Evolutionary conservation across 345 rosid genomes (phyloP).

Genomic region (Gossypium anomalum): DNA sequence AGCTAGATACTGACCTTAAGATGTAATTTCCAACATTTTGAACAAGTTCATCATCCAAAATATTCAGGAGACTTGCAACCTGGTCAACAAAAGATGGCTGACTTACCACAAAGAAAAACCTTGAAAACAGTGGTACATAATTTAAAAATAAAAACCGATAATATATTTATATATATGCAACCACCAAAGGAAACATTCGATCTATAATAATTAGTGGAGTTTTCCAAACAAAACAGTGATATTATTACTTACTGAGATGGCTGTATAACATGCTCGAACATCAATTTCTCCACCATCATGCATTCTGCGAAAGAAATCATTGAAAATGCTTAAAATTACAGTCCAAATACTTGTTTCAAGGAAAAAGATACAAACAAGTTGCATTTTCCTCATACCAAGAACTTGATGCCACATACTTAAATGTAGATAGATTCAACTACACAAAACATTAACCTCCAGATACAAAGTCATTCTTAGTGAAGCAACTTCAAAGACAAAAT

Average conservation of each 20-base stretch:
- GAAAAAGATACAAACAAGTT: background rate
- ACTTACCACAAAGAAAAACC: background rate
- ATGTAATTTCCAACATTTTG: constrained; percentile 77
- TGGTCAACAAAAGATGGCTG: constrained; percentile 22
- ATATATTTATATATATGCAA: background rate
- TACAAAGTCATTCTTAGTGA: background rate
- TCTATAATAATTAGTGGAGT: background rate
- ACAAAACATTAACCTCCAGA: background rate
- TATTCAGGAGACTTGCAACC: constrained; percentile 85
- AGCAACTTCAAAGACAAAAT: constrained; percentile 9
- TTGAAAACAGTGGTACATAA: background rate
- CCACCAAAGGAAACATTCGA: background rate
- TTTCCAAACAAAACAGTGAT: background rate
- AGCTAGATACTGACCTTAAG: constrained; percentile 51
- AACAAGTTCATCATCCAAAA: constrained; percentile 73
- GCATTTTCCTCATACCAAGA: background rate
- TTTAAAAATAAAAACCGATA: background rate
- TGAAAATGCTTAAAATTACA: background rate
- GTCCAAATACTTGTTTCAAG: background rate
- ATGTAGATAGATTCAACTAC: background rate
- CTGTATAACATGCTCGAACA: constrained; percentile 93
- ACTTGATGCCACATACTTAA: background rate
- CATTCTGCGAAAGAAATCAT: constrained; percentile 48
- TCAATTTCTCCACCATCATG: constrained; percentile 95
- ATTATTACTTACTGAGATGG: constrained; percentile 64